phyloP scores from a whole-genome alignment of 148 eudicot genomes.

The Vaccinium myrtillus region DNA sequence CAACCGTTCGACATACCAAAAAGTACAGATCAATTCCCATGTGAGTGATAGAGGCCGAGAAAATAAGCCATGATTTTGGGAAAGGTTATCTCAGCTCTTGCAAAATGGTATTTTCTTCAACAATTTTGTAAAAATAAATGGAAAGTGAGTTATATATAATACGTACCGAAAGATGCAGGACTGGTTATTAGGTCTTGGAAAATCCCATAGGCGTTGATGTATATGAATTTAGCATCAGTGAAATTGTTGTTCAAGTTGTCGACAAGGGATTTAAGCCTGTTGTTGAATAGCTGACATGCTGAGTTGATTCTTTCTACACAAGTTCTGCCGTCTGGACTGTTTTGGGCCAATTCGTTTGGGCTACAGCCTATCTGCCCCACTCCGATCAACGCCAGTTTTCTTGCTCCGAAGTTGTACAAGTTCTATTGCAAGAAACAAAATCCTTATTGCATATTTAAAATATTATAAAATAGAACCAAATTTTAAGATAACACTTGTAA shows the following conservation, averaged over 20 bases:
- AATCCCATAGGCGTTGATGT: constrained; percentile 45
- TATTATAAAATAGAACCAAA: no score
- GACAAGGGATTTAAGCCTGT: constrained; percentile 26
- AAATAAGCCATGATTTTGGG: no score
- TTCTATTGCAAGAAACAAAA: constrained; percentile 15
- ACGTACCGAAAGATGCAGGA: constrained; percentile 39
- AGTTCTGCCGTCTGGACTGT: constrained; percentile 40
- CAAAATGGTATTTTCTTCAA: background rate
- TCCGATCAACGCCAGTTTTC: constrained; percentile 47
- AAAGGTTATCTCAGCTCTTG: no score
- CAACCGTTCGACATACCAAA: background rate
- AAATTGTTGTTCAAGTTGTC: constrained; percentile 25
- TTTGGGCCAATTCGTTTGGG: constrained; percentile 42
- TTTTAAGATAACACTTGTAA: no score
- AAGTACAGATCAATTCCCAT: background rate
- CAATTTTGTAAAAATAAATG: background rate
- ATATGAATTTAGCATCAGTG: constrained; percentile 24
- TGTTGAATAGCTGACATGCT: constrained; percentile 29
- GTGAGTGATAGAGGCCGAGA: background rate
- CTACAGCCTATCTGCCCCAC: constrained; percentile 61
- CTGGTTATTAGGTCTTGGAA: constrained; percentile 49
- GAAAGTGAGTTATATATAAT: background rate
- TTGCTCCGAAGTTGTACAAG: constrained; percentile 56
- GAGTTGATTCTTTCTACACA: constrained; percentile 37
- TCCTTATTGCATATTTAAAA: no score